A percentile compares a stretch with the other conserved stretches of the same genome.
Conservation (phyloP, 2,329 filamentous ascomycete genomes). For the Ploettnerulaceae sp. region DNA sequence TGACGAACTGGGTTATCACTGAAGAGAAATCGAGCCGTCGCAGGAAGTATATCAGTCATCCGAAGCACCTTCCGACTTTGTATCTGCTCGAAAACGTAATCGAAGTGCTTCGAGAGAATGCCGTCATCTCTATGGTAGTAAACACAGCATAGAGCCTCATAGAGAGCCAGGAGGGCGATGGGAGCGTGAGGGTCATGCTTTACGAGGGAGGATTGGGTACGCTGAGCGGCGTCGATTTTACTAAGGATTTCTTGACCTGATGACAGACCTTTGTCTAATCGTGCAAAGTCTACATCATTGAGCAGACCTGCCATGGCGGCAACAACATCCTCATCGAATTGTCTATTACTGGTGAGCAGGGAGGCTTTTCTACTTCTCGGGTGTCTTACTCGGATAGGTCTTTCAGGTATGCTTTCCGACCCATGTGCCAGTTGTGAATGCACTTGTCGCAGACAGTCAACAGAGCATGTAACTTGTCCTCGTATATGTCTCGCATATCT, state of each 20-base stretch:
- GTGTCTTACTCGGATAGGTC: slow-evolving; percentile 52
- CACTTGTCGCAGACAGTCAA: slow-evolving; percentile 65
- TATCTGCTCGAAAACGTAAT: slow-evolving; percentile 75
- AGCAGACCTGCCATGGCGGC: slow-evolving; percentile 50
- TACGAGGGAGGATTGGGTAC: slow-evolving; percentile 29
- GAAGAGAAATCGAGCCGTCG: slow-evolving; percentile 82
- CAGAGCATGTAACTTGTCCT: slow-evolving; percentile 49
- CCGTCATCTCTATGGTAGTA: slow-evolving; percentile 57
- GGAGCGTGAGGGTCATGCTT: slow-evolving; percentile 53
- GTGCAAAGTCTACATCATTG: slow-evolving; percentile 54
- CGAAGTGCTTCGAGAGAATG: slow-evolving; percentile 48
- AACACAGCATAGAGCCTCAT: slow-evolving; percentile 82
- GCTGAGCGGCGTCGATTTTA: slow-evolving; percentile 22
- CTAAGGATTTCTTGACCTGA: slow-evolving; percentile 51
- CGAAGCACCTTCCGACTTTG: slow-evolving; percentile 76
- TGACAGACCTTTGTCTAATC: slow-evolving; percentile 56
- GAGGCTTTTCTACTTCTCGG: not conserved
- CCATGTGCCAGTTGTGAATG: slow-evolving; percentile 69
- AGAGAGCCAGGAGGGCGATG: slow-evolving; percentile 74
- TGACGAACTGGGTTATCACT: slow-evolving; percentile 59
- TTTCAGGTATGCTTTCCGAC: slow-evolving; percentile 57
- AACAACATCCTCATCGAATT: slow-evolving; percentile 45
- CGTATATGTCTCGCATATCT: slow-evolving; percentile 56
- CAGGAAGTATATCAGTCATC: slow-evolving; percentile 70
- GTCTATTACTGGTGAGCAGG: slow-evolving; percentile 21